Base-by-base conservation (phyloP, 176 grass and related monocot genomes). In the Luzula sylvatica region DNA sequence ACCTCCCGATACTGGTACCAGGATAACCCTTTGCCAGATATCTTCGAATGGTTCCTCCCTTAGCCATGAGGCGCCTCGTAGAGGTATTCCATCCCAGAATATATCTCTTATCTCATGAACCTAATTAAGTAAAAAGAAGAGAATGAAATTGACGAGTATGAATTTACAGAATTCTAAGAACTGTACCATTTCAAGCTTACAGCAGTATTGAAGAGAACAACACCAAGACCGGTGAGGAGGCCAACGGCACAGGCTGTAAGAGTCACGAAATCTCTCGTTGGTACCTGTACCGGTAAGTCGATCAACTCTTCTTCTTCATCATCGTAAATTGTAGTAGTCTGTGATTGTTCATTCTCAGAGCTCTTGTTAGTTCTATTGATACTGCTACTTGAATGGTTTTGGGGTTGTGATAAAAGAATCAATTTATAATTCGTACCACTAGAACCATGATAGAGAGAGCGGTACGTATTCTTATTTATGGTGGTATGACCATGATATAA, bases 41-140 rank as follows among this genome's bases (percentile, higher is more conserved):
- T 96, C 61, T 60, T 47, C 49, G 15, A 88, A 60, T 0, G 90
- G 77, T 14, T 86, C 71, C 46, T 96, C 83, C 67, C 90, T 69
- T 30, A 95, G 62, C 84, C 83, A 95, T 38, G 77, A 76, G 53
- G 90, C 73, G 0, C 90, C 84, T 54, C 71, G 70, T 25, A 70
- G 55, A 4, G 77, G 84, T 74, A 89, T 73, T 22, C 80, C 74
- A 56, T 79, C 80, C 90, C 90, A 96, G 70, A 82, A 82, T 17
- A 96, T 13, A 32, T 95, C 80, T 67, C 74, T 64, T 64, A 96
- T 82, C 78, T 86, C 84, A 76, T 82, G 80, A 50, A 96, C 80
- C 90, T 96, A 60, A 30, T 3, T 3, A 26, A 63, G 68, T 58
- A 41, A 25, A 27, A 58, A 61, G n/a, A 12, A 24, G 40, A 16